Base-by-base conservation (phyloP, 2,329 filamentous ascomycete genomes). In the Colletotrichum sidae region DNA sequence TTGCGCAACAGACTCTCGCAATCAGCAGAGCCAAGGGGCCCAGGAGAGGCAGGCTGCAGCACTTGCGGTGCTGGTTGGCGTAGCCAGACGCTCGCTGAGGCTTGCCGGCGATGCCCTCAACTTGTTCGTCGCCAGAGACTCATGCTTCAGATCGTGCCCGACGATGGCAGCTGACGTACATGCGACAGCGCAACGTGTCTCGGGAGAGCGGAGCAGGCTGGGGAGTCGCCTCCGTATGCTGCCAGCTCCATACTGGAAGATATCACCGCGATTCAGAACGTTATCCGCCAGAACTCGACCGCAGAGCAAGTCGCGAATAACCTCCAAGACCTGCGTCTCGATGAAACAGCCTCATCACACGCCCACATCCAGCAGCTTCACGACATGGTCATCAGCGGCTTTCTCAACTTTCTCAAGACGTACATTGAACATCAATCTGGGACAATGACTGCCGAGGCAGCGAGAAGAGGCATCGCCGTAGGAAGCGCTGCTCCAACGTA, bases 171-270 rank as follows among this genome's bases (percentile, higher is more conserved):
- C 45, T 44, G 10, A 66, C 50, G 2, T 8, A 13, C n/a, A 17
- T 4, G 2, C 7, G 12, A 17, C 15, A 67, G 65, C 4, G 58
- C 41, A 12, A 41, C 39, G 6, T 34, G 44, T n/a, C 13, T 67
- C 8, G 42, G 44, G 1, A 10, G 46, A 17, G 67, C 67, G 2
- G 67, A 67, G 13, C 13, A 55, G 11, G 55, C 47, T 0, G 67
- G 63, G 0, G 59, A 68, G 5, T 67, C 67, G 4, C 63, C 67
- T 8, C 67, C 67, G 2, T 68, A 64, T 45, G 55, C 55, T 17
- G 42, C 58, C 9, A 60, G n/a, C 17, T 39, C 52, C 4, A 55
- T 64, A 25, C 37, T 56, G 11, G 45, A 60, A 11, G 67, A 68
- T 25, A 60, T 68, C 39, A 39, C 45, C 7, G 15, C 47, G 2